Evolutionary conservation across 208 protist species (phyloP).

Genomic region (Acanthamoeba lenticulata): DNA sequence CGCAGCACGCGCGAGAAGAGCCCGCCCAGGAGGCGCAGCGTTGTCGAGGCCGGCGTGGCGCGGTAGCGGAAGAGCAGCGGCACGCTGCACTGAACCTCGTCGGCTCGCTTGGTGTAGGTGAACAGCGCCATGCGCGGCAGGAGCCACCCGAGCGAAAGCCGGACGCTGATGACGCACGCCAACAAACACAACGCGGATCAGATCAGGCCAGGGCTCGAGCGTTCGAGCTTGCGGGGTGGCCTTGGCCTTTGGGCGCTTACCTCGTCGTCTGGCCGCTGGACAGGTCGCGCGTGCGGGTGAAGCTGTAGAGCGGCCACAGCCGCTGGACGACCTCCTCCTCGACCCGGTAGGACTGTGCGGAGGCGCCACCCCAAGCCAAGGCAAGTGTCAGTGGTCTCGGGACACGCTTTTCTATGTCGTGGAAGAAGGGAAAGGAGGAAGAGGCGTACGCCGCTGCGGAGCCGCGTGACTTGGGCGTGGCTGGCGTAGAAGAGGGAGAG

Average conservation of each 20-base stretch:
- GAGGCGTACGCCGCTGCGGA: not conserved
- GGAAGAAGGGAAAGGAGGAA: not conserved
- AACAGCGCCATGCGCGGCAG: not conserved
- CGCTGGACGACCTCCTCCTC: not conserved
- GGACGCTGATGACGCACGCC: not conserved
- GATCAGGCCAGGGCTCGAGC: not conserved
- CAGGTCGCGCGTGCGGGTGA: not conserved
- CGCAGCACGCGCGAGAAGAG: not conserved
- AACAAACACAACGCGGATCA: not conserved
- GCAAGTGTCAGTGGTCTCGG: not conserved
- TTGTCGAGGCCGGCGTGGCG: not conserved
- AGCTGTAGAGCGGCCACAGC: not conserved
- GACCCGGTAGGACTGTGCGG: no score
- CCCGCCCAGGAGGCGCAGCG: not conserved
- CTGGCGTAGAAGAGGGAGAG: slow-evolving; percentile 12
- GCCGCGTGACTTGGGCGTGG: not conserved
- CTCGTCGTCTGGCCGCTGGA: not conserved
- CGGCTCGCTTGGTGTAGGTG: not conserved
- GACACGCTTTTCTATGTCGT: not conserved
- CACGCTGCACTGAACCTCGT: not conserved
- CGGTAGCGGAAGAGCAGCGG: not conserved
- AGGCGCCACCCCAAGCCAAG: no score
- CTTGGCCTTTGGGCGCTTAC: not conserved
- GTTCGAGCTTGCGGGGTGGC: not conserved
- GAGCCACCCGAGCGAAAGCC: not conserved